Percentiles rank a stretch among this genome's conserved stretches.
These are phyloP conservation scores for Penicillium verhagenii DNA, from an alignment of 495 filamentous ascomycete species.

Conservation along the genomic window DNA sequence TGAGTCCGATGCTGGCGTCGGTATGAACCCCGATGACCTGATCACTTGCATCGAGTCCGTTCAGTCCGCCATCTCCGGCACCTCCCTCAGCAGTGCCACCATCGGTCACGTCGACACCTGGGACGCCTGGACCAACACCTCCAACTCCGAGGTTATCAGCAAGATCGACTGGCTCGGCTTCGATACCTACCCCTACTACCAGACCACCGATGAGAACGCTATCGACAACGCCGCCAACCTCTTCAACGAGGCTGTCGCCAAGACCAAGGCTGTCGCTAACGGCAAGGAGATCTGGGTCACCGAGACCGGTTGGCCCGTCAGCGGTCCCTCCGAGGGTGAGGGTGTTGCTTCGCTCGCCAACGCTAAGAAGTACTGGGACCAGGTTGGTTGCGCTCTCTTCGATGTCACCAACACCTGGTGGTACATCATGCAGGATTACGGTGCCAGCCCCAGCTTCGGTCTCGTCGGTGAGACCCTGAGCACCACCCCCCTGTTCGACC, in stretches of 20 bases:
- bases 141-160: slow-evolving; percentile 69
- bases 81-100: slow-evolving; percentile 50
- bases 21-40: slow-evolving; percentile 57
- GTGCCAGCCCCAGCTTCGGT: slow-evolving; percentile 69
- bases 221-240: slow-evolving; percentile 59
- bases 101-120: slow-evolving; percentile 93
- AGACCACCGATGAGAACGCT: slow-evolving; percentile 65
- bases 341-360: slow-evolving; percentile 66
- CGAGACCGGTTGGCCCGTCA: slow-evolving; percentile 85
- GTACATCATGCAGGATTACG: slow-evolving; percentile 70
- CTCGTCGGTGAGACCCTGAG: slow-evolving; percentile 51
- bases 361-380: slow-evolving; percentile 75
- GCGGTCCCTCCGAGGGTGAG: slow-evolving; percentile 56
- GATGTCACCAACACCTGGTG: slow-evolving; percentile 69
- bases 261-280: slow-evolving; percentile 55
- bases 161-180: slow-evolving; percentile 75
- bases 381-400: slow-evolving; percentile 72
- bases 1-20: slow-evolving; percentile 52
- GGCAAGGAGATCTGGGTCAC: slow-evolving; percentile 83
- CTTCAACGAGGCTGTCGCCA: slow-evolving; percentile 61
- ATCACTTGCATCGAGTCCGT: slow-evolving; percentile 66
- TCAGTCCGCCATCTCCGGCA: slow-evolving; percentile 56
- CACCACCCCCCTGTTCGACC: slow-evolving; percentile 61
- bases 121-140: slow-evolving; percentile 76
- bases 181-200: slow-evolving; percentile 74